Base-by-base conservation (phyloP, 306 rosid genomes). In the Dryas alaskensis region DNA sequence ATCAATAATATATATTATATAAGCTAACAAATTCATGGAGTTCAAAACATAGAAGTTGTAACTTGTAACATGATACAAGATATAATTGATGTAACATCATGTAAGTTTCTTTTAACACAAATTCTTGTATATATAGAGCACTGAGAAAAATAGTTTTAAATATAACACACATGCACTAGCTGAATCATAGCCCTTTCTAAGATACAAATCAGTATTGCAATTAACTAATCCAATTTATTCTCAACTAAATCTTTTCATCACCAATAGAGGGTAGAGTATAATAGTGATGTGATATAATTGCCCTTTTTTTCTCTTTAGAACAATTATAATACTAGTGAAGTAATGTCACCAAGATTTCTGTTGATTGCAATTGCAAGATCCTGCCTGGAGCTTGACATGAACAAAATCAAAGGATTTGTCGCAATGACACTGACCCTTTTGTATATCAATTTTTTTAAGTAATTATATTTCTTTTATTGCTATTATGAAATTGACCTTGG, bases 261-360 rank as follows among this genome's bases (percentile, higher is more conserved):
- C 65, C 53, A 17, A 55, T 70, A 48, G 53, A 55, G 46, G 43
- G 10, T 8, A 16, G 53, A 13, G 7, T 76, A 44, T 76, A 37
- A 17, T 17, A 40, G 13, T 19, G 80, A 76, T 68, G 59, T 57
- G 74, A 59, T 68, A 60, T 42, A 58, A 76, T 37, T 48, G 27
- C 1, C 44, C 8, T 47, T 31, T 51, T 1, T 42, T 11, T 2
- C 27, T 11, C 42, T 17, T 10, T 42, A 52, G 27, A 51, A 49
- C 22, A 40, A 4, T 19, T 19, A 51, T 16, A 70, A 51, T 77
- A 43, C 8, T 16, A 53, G 60, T 11, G 44, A 49, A 75, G 69
- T 65, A 75, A 80, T 43, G 70, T 81, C 84, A 71, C 70, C 78
- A 67, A 71, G 84, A 76, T 76, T 72, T 65, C 74, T 50, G 25